A percentile compares a stretch with the other conserved stretches of the same genome.
These are phyloP conservation scores for Yamadazyma blattariae DNA, from an alignment of 1,139 yeast species.

Conservation along the genomic window DNA sequence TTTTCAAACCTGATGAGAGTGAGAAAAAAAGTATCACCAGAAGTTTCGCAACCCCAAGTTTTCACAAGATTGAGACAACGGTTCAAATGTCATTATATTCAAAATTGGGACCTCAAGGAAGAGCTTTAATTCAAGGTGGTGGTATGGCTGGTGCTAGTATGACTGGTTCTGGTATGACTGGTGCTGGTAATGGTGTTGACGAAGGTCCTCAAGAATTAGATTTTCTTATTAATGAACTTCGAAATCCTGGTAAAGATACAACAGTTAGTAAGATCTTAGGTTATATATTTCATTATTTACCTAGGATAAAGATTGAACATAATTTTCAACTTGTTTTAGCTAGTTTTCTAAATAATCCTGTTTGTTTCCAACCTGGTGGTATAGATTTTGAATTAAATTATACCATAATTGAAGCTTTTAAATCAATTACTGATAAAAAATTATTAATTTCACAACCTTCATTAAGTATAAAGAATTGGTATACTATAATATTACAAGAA, in stretches of 20 bases:
- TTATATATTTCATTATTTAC: conserved; percentile 57
- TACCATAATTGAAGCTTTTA: conserved; percentile 48
- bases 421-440: conserved; percentile 50
- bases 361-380: conserved; percentile 39
- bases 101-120: conserved; percentile 23
- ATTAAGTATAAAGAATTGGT: conserved; percentile 50
- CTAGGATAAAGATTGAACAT: conserved; percentile 55
- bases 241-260: conserved; percentile 34
- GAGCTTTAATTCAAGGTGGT: conserved; percentile 12
- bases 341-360: conserved; percentile 47
- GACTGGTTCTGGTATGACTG: neutral
- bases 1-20: neutral
- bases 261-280: conserved; percentile 43
- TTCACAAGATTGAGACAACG: conserved; percentile 1
- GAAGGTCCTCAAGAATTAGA: conserved; percentile 46
- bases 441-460: conserved; percentile 61
- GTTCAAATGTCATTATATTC: conserved; percentile 18
- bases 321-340: conserved; percentile 53
- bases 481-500: conserved; percentile 39
- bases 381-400: conserved; percentile 28
- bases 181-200: conserved; percentile 1
- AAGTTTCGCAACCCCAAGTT: conserved; percentile 4
- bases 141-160: neutral
- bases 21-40: neutral
- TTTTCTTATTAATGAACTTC: conserved; percentile 30